phyloP scores from a whole-genome alignment of 2,329 filamentous ascomycete genomes.

The Aspergillus chevalieri region DNA sequence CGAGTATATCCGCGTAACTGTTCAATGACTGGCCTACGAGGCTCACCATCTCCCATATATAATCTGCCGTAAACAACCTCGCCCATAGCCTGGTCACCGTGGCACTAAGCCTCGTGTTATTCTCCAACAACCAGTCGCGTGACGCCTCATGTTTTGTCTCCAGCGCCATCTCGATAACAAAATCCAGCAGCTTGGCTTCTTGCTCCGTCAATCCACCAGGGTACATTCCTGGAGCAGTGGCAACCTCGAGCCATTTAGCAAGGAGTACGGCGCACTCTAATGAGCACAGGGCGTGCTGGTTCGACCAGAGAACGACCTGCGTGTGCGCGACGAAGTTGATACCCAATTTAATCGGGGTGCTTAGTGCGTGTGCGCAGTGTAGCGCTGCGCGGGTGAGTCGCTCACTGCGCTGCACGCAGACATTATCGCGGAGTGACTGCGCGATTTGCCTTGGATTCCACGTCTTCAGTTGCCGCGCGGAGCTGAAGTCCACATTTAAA shows the following conservation, averaged over 20 bases:
- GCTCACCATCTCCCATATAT: constrained; percentile 33
- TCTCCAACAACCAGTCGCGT: constrained; percentile 26
- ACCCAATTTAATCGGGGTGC: constrained; percentile 51
- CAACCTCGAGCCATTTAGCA: constrained; percentile 40
- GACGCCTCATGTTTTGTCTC: constrained; percentile 27
- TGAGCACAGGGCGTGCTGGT: constrained; percentile 50
- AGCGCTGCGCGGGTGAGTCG: constrained; percentile 43
- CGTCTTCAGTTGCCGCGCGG: constrained; percentile 24
- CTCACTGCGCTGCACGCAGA: constrained; percentile 42
- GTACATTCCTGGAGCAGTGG: constrained; percentile 10
- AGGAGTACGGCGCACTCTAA: constrained; percentile 52
- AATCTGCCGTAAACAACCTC: constrained; percentile 29
- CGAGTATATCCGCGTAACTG: constrained; percentile 27
- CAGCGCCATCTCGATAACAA: constrained; percentile 33
- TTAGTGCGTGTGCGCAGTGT: constrained; percentile 51
- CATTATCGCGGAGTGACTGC: constrained; percentile 23
- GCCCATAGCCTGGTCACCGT: constrained; percentile 29
- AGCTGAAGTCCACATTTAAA: constrained; percentile 29
- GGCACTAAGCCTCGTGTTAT: constrained; percentile 27
- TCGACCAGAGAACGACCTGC: constrained; percentile 53
- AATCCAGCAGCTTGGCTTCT: constrained; percentile 27
- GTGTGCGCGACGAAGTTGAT: constrained; percentile 51
- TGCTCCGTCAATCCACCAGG: constrained; percentile 23
- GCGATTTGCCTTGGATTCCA: constrained; percentile 28
- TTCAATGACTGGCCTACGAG: constrained; percentile 29